Base-by-base conservation (phyloP, 495 filamentous ascomycete genomes). In the Penicillium paradoxum region DNA sequence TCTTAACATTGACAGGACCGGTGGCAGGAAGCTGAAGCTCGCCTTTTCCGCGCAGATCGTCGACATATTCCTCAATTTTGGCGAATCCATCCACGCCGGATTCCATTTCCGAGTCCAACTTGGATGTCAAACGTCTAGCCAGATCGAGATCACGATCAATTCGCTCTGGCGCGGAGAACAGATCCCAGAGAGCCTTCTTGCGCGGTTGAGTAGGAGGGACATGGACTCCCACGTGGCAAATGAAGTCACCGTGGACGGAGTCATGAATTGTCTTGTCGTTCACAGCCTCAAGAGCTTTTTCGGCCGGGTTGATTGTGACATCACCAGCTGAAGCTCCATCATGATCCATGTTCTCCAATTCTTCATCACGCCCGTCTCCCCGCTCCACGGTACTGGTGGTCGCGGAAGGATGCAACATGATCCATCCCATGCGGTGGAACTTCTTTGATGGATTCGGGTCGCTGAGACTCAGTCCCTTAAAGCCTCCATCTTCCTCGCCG, bases 371-470 rank as follows among this genome's bases (percentile, higher is more conserved):
- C 4, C 77, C 80, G 63, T 84, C 81, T n/a, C 79, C 79, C 58
- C 81, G 61, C 48, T 83, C 74, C 29, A 80, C 75, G 18, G 70
- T 62, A 11, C 74, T 66, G 18, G 76, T 74, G 34, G 95, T 89
- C 2, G 83, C 73, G 11, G 84, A 82, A 36, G 90, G 88, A 65
- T 97, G 77, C 7, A 99, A 76, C 79, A 97, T 95, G 51, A 99
- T 90, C 91, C 91, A 99, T 18, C 95, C 93, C 75, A 99, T 99
- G 1, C 93, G 85, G 64, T 99, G 93, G 60, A 88, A 99, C 56
- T 95, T 88, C 73, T 99, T 99, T 53, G 87, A 83, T 0, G 95
- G 92, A 62, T 97, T 99, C 0, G 93, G 93, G 64, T 99, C 93
- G 64, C 90, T 96, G 37, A 97, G 78, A 49, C 90, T 96, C 8